phyloP scores from a whole-genome alignment of 2,329 filamentous ascomycete species.

The Neofusicoccum umdonicola region DNA sequence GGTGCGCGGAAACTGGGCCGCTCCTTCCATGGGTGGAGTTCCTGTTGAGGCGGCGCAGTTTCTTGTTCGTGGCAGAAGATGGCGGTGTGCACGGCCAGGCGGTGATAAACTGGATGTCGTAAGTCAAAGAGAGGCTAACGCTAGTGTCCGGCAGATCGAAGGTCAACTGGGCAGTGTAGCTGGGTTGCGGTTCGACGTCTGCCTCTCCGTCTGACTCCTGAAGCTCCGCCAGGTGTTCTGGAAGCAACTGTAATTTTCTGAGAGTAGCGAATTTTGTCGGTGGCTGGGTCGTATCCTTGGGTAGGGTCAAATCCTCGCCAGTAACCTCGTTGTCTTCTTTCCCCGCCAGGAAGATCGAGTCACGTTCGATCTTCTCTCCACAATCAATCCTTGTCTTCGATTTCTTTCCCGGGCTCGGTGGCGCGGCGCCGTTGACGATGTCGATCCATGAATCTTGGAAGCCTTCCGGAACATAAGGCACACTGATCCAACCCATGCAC shows the following conservation, averaged over 20 bases:
- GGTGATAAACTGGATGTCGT: slow-evolving; percentile 55
- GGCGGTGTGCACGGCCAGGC: slow-evolving; percentile 52
- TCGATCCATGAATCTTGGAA: slow-evolving; percentile 51
- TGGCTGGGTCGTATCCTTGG: slow-evolving; percentile 28
- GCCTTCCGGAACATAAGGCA: slow-evolving; percentile 40
- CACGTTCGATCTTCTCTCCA: slow-evolving; percentile 29
- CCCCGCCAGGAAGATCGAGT: slow-evolving; percentile 23
- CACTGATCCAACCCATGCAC: slow-evolving; percentile 57
- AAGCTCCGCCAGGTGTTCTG: background rate
- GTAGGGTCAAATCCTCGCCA: slow-evolving; percentile 38
- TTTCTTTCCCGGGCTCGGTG: slow-evolving; percentile 23
- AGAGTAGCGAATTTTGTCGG: background rate
- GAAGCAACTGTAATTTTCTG: slow-evolving; percentile 1
- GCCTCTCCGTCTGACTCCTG: background rate
- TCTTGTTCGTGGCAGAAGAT: slow-evolving; percentile 7
- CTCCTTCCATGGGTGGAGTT: slow-evolving; percentile 29
- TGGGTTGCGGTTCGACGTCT: slow-evolving; percentile 21
- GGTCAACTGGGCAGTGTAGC: slow-evolving; percentile 31
- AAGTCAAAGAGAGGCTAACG: slow-evolving; percentile 38
- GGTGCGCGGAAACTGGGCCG: slow-evolving; percentile 35
- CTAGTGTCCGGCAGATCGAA: slow-evolving; percentile 28
- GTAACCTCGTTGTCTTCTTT: slow-evolving; percentile 21
- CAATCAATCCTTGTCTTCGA: slow-evolving; percentile 39
- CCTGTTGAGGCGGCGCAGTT: slow-evolving; percentile 30
- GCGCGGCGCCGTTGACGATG: slow-evolving; percentile 34